A percentile compares a stretch with the other conserved stretches of the same genome.
phyloP scores from a whole-genome alignment of 805 yeast species.

The Starmerella potacharoeniae region DNA sequence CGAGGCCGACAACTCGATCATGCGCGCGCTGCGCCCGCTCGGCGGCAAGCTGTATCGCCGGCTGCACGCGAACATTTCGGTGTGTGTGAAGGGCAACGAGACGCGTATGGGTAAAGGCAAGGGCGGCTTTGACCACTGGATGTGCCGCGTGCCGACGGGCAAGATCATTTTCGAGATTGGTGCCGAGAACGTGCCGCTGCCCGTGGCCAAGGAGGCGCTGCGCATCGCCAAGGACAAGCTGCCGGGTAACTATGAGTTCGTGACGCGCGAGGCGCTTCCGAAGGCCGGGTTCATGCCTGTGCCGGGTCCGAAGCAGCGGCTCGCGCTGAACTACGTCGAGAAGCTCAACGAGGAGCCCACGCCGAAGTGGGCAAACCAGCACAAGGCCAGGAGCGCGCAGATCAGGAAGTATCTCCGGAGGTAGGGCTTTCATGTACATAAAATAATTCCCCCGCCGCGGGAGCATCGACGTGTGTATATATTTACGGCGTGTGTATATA shows the following conservation, averaged over 20 bases:
- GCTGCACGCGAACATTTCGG: constrained; percentile 73
- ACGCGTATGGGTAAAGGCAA: constrained; percentile 99
- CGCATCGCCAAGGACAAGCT: constrained; percentile 83
- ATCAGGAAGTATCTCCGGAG: constrained; percentile 55
- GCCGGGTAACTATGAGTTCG: constrained; percentile 85
- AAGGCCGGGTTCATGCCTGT: constrained; percentile 60
- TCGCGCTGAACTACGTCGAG: constrained; percentile 42
- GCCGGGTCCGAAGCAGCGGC: constrained; percentile 34
- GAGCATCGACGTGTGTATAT: neutral
- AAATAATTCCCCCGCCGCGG: too few species aligned
- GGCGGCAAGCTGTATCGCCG: constrained; percentile 66
- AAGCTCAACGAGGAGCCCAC: constrained; percentile 50
- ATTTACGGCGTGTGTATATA: too few species aligned
- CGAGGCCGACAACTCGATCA: constrained; percentile 80
- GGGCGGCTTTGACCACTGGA: constrained; percentile 97
- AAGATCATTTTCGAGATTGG: constrained; percentile 77
- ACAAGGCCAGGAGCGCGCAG: constrained; percentile 30
- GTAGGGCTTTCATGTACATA: constrained; percentile 25
- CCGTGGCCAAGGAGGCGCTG: constrained; percentile 76
- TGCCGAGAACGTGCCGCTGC: constrained; percentile 69
- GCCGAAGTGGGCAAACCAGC: constrained; percentile 37
- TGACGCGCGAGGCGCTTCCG: constrained; percentile 47
- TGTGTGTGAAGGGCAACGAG: constrained; percentile 93
- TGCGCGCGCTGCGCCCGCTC: constrained; percentile 71
- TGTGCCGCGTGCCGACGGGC: constrained; percentile 91